These are phyloP conservation scores for Termitomyces eurrhizus DNA, from an alignment of 768 basidiomycete genomes.

Conservation along the genomic window DNA sequence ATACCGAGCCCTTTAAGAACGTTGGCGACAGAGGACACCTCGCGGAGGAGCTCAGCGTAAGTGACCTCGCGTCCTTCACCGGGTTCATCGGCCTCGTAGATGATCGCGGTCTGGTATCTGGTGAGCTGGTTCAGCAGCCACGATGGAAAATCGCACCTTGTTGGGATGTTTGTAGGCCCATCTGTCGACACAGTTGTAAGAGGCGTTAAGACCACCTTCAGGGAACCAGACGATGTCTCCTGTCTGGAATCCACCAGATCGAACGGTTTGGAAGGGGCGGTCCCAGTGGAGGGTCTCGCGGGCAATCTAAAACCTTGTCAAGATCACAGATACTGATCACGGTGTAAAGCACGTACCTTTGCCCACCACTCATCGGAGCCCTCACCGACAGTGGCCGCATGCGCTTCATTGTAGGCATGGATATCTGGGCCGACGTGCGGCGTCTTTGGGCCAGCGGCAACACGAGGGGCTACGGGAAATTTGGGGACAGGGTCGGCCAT, in stretches of 20 bases:
- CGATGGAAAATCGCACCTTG: conserved; percentile 39
- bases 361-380: conserved; percentile 88
- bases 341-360: conserved; percentile 42
- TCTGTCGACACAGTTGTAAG: conserved; percentile 97
- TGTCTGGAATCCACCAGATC: conserved; percentile 74
- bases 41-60: conserved; percentile 83
- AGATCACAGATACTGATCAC: neutral
- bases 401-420: conserved; percentile 65
- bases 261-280: conserved; percentile 83
- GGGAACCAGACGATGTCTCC: conserved; percentile 97
- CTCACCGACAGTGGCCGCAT: conserved; percentile 69
- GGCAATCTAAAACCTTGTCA: conserved; percentile 46
- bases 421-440: conserved; percentile 82
- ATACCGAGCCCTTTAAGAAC: conserved; percentile 87
- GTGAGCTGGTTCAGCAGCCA: conserved; percentile 2
- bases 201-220: conserved; percentile 87
- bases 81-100: conserved; percentile 98
- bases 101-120: conserved; percentile 74
- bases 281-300: conserved; percentile 81
- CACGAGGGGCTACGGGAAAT: conserved; percentile 76
- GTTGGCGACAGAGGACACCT: conserved; percentile 88
- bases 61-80: conserved; percentile 71
- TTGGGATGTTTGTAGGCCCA: conserved; percentile 91
- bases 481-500: conserved; percentile 22
- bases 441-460: conserved; percentile 54